phyloP scores from a whole-genome alignment of 2,329 filamentous ascomycete species.

The Xylariaceae sp. region DNA sequence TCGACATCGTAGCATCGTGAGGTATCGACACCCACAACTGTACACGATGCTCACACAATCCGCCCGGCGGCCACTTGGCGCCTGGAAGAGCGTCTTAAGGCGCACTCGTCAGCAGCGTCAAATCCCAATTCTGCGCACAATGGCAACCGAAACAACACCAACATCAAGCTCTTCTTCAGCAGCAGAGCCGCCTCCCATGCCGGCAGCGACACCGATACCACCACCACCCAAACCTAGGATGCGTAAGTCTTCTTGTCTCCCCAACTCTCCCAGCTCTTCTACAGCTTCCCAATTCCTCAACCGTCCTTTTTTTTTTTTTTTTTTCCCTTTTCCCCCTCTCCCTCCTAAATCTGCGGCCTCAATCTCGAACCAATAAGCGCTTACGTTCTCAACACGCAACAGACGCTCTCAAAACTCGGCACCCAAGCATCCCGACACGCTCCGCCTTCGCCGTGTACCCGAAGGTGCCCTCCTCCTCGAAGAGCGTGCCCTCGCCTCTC shows the following conservation, averaged over 20 bases:
- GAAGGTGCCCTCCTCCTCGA: slow-evolving; percentile 60
- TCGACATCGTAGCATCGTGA: slow-evolving; percentile 2
- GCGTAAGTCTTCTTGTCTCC: slow-evolving; percentile 18
- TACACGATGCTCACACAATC: slow-evolving; percentile 64
- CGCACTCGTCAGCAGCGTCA: slow-evolving; percentile 58
- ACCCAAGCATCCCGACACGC: slow-evolving; percentile 34
- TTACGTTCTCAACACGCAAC: slow-evolving; percentile 10
- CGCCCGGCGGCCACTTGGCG: slow-evolving; percentile 70
- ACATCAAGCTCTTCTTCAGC: slow-evolving; percentile 18
- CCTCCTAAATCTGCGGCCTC: no score
- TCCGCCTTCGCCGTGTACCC: slow-evolving; percentile 61
- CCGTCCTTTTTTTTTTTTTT: no score
- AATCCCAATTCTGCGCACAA: slow-evolving; percentile 49
- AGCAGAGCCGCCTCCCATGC: slow-evolving; percentile 6
- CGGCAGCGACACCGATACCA: slow-evolving; percentile 22
- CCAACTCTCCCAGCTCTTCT: not conserved
- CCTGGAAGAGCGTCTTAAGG: slow-evolving; percentile 69
- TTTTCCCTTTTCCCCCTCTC: no score
- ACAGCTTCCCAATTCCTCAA: no score
- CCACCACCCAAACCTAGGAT: slow-evolving; percentile 29
- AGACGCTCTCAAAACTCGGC: slow-evolving; percentile 15
- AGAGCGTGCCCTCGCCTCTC: slow-evolving; percentile 70
- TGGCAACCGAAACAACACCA: slow-evolving; percentile 50
- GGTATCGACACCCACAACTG: slow-evolving; percentile 4
- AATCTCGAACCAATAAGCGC: not conserved